Base-by-base conservation (phyloP, 495 filamentous ascomycete species). In the Penicillium flavigenum region DNA sequence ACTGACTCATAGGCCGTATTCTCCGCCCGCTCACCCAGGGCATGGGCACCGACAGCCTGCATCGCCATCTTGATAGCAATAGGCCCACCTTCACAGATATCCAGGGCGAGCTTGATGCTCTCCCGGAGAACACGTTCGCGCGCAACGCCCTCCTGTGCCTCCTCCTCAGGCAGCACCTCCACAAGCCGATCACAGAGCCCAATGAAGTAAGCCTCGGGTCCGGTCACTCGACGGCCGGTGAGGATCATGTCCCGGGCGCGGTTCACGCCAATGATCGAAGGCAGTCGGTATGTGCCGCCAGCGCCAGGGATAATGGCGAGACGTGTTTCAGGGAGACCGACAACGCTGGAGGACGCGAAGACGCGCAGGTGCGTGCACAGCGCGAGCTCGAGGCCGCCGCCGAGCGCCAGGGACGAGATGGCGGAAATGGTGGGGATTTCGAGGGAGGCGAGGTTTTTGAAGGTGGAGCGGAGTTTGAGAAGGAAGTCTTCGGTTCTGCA, bases 261-360 rank as follows among this genome's bases (percentile, higher is more conserved):
- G 8, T 77, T 70, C 5, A 83, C 68, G 5, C 94, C 95, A 51
- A 98, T 86, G 16, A 98, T 64, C 0, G 72, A 72, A 0, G 89
- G 91, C 0, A 98, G 81, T 5, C 94, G 85, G 68, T 89, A 92
- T 0, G 92, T 96, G 17, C 94, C 94, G 6, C 94, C 94, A 0
- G 94, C 95, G 43, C 94, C 94, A 6, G 94, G 94, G 56, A 98
- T 88, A 64, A 98, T 98, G 22, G 87, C 94, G 1, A 98, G 81
- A 0, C 91, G 76, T 0, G 94, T 97, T 65, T 98, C 94, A 2
- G 94, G 94, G 3, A 98, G 81, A 1, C 83, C 93, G 54, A 98
- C 84, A 45, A 78, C 74, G 22, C 88, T 86, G 42, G 80, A 83
- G 12, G 88, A 86, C 36, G 83, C 79, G 61, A 96, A 84, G 53